These are phyloP conservation scores for Plasmopara viticola DNA, from an alignment of 352 stramenopile genomes.

Conservation along the genomic window DNA sequence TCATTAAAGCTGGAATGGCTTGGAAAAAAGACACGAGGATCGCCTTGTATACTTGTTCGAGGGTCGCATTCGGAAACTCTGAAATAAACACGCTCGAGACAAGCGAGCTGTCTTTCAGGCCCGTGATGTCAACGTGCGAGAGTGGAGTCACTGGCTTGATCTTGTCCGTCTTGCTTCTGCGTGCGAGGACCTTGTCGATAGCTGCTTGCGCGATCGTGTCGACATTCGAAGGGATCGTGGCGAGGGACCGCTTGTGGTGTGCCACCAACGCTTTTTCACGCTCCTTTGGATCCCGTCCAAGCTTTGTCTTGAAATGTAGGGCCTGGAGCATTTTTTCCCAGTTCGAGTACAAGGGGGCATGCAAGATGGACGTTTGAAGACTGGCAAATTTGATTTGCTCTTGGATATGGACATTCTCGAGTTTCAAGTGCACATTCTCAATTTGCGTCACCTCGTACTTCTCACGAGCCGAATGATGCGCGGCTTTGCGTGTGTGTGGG, in stretches of 20 bases:
- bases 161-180: conserved; percentile 4
- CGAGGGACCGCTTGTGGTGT: conserved; percentile 17
- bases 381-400: conserved; percentile 6
- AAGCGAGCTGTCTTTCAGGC: conserved; percentile 21
- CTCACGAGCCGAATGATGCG: neutral
- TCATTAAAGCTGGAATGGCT: conserved; percentile 18
- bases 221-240: conserved; percentile 14
- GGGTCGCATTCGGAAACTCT: conserved; percentile 34
- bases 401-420: neutral
- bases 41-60: conserved; percentile 23
- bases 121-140: conserved; percentile 26
- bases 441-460: conserved; percentile 1
- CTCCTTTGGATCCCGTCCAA: conserved; percentile 9
- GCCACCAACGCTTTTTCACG: conserved; percentile 13
- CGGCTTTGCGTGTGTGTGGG: neutral
- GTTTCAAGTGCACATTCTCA: neutral
- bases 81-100: conserved; percentile 49
- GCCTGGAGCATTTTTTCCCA: conserved; percentile 15
- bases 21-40: conserved; percentile 16
- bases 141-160: conserved; percentile 13
- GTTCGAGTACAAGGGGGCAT: conserved; percentile 22
- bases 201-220: conserved; percentile 18
- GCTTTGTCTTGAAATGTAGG: conserved; percentile 17
- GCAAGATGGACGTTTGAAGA: conserved; percentile 27
- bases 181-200: conserved; percentile 17